Evolutionary conservation across 768 basidiomycete genomes (phyloP), one percentile per base, ranked within the genome.

Genomic region (Suillus occidentalis): DNA sequence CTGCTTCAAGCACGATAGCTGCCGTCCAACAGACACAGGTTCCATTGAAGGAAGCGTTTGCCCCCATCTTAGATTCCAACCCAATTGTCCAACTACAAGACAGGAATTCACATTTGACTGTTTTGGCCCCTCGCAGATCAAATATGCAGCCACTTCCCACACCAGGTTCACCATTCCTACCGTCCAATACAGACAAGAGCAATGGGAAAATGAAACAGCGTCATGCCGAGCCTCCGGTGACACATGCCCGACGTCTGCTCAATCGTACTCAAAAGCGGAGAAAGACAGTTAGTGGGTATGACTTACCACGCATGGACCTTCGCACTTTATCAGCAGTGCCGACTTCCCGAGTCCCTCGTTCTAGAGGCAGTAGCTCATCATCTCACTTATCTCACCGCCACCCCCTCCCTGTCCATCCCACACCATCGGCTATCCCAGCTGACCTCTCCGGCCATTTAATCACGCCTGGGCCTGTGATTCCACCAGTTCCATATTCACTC

Each of bases 281-380:
- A 59, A 67, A 72, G 40, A 68, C 69, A 10, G 65, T 68, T 20
- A 49, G 49, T 31, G 61, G 59, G 5, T 60, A 63, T 37, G 31
- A 40, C 6, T 67, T 71, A 1, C 74, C 72, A 4, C 68, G 69
- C 56, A 5, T 77, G 16, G 71, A 77, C 52, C 69, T 67, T 20
- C 45, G 68, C 9, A 45, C 67, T n/a, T 68, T 72, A 0, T 69
- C 72, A 22, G 68, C 71, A 9, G 10, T 49, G 3, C 63, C 69
- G 0, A 53, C n/a, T 12, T 56, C 63, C 13, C 36, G 12, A 16
- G 16, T 25, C 18, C 40, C 42, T 18, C 63, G 31, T 2, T 16
- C 63, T 7, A 58, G 16, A 40, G 57, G 37, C 18, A 42, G 40
- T 16, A 42, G 25, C 1, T 59, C 58, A 20, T 18, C 40, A n/a